A percentile compares a stretch with the other conserved stretches of the same genome.
Evolutionary conservation across 495 filamentous ascomycete genomes (phyloP).

Genomic region (Xylaria curta): DNA sequence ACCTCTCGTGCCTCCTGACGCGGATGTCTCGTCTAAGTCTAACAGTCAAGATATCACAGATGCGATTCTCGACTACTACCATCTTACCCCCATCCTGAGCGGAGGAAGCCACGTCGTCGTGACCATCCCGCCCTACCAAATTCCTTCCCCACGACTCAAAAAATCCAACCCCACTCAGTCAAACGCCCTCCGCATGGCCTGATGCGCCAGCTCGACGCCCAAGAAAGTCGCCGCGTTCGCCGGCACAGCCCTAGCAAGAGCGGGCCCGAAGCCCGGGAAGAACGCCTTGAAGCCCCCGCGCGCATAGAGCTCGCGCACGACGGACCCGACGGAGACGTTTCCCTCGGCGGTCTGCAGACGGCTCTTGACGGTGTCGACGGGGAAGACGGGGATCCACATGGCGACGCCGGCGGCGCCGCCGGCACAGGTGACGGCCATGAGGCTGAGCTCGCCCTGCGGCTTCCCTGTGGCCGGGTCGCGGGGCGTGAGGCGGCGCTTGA

Average conservation of each 20-base stretch:
- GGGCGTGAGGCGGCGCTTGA: conserved; percentile 88
- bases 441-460: conserved; percentile 72
- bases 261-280: conserved; percentile 96
- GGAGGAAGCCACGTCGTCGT: not conserved
- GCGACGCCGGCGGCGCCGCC: conserved; percentile 92
- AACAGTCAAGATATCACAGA: not conserved
- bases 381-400: conserved; percentile 99
- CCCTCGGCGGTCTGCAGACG: conserved; percentile 91
- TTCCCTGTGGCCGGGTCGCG: conserved; percentile 77
- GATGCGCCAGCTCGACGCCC: conserved; percentile 82
- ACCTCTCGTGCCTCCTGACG: not conserved
- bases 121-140: too few relatives aligned
- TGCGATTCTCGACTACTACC: too few relatives aligned
- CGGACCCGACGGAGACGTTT: conserved; percentile 79
- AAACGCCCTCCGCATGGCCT: conserved; percentile 80
- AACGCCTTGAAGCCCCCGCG: conserved; percentile 89
- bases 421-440: conserved; percentile 82
- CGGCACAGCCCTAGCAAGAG: conserved; percentile 89
- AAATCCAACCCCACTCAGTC: conserved; percentile 32
- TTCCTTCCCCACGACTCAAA: too few relatives aligned
- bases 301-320: conserved; percentile 77
- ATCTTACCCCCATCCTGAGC: too few relatives aligned
- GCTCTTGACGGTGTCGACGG: conserved; percentile 95
- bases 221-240: conserved; percentile 82
- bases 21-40: not conserved